phyloP scores from a whole-genome alignment of 2,329 filamentous ascomycete genomes.

The Fusarium neocosmosporiellum region DNA sequence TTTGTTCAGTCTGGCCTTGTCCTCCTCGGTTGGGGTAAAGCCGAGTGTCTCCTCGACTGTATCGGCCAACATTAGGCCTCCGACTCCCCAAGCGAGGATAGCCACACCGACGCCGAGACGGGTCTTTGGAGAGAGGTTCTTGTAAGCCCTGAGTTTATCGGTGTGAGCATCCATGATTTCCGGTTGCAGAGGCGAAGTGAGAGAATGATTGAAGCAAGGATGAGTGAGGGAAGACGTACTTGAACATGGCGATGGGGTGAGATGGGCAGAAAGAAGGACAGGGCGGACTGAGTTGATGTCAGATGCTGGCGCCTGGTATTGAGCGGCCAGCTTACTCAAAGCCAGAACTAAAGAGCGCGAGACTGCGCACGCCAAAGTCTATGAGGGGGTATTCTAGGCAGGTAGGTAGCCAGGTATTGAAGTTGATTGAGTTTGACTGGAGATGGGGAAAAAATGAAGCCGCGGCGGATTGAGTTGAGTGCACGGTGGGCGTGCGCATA shows the following conservation, averaged over 20 bases:
- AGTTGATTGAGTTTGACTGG: background rate
- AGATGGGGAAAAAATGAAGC: background rate
- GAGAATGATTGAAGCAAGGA: background rate
- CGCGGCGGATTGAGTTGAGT: background rate
- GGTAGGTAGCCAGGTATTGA: too few species aligned
- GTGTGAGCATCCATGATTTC: conserved; percentile 8
- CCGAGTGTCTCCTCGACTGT: conserved; percentile 78
- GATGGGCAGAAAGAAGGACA: conserved; percentile 1
- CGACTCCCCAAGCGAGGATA: conserved; percentile 79
- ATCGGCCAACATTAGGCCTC: conserved; percentile 80
- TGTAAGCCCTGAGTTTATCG: conserved; percentile 68
- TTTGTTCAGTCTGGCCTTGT: conserved; percentile 73
- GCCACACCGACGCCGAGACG: conserved; percentile 78
- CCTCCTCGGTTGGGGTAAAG: conserved; percentile 77
- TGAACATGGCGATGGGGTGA: conserved; percentile 30
- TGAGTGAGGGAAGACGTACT: conserved; percentile 14
- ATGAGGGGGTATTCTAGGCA: too few species aligned
- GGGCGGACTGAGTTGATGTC: background rate
- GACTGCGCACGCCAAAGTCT: background rate
- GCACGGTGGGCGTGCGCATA: background rate
- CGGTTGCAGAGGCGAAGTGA: background rate
- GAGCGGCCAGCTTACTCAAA: background rate
- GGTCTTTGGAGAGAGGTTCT: conserved; percentile 75
- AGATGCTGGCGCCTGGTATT: background rate
- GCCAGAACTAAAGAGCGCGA: background rate